Evolutionary conservation across 768 basidiomycete genomes (phyloP).

Genomic region (Trametes cinnabarina): DNA sequence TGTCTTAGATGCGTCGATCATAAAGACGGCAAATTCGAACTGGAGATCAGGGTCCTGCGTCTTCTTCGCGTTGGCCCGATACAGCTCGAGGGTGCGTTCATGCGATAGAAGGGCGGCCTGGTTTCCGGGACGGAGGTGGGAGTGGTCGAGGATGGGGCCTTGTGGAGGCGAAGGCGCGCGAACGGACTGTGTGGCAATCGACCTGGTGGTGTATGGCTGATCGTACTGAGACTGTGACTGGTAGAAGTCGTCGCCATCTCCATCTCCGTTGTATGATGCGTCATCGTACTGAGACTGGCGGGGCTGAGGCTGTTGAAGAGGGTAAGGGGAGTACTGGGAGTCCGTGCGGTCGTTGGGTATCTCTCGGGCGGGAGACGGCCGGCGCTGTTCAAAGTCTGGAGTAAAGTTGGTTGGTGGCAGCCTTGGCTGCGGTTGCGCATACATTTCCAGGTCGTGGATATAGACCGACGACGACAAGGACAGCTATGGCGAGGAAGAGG

Average conservation of each 20-base stretch:
- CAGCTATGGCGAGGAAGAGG: background rate
- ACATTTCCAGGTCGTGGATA: slow-evolving; percentile 19
- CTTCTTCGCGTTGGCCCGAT: slow-evolving; percentile 97
- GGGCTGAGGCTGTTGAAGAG: slow-evolving; percentile 13
- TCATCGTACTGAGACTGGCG: slow-evolving; percentile 17
- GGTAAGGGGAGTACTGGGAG: slow-evolving; percentile 21
- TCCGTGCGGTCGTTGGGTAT: slow-evolving; percentile 14
- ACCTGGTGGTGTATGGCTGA: slow-evolving; percentile 19
- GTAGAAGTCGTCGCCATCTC: slow-evolving; percentile 29
- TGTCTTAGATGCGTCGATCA: slow-evolving; percentile 95
- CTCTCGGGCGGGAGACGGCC: slow-evolving; percentile 16
- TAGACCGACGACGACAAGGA: background rate
- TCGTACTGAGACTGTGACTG: slow-evolving; percentile 26
- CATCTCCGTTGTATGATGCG: slow-evolving; percentile 20
- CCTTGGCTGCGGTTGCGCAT: slow-evolving; percentile 23
- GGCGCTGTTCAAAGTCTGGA: slow-evolving; percentile 24
- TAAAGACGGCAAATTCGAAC: slow-evolving; percentile 98
- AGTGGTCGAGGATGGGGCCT: slow-evolving; percentile 80
- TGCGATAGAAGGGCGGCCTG: slow-evolving; percentile 92
- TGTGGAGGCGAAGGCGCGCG: slow-evolving; percentile 66
- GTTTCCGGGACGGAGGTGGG: slow-evolving; percentile 89
- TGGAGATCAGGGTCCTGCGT: slow-evolving; percentile 97
- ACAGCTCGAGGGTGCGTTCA: slow-evolving; percentile 94
- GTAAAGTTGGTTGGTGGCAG: slow-evolving; percentile 20
- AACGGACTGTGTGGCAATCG: slow-evolving; percentile 34